Conservation (phyloP, 2,329 filamentous ascomycete species). For the Dactylellina haptotyla region DNA sequence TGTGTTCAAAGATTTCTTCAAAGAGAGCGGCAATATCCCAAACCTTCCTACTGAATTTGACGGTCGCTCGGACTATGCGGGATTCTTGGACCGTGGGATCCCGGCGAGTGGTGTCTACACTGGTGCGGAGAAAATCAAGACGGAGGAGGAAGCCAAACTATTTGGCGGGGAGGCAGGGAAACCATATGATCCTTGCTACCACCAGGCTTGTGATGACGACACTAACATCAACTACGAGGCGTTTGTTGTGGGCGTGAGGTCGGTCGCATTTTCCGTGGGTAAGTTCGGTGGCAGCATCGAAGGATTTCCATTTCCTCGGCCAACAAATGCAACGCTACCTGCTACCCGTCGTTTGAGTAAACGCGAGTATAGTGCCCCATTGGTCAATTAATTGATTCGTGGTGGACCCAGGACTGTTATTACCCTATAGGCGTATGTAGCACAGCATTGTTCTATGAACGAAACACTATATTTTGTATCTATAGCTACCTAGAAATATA, state of each 20-base stretch:
- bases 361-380: no score
- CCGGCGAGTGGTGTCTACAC: slow-evolving; percentile 70
- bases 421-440: no score
- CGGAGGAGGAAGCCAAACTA: slow-evolving; percentile 64
- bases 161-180: slow-evolving; percentile 68
- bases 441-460: no score
- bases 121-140: slow-evolving; percentile 70
- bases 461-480: no score
- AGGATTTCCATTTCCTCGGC: slow-evolving; percentile 63
- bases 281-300: slow-evolving; percentile 73
- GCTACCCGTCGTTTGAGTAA: no score
- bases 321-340: not conserved
- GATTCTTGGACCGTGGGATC: slow-evolving; percentile 68
- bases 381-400: no score
- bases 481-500: no score
- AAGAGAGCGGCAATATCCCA: slow-evolving; percentile 60
- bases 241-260: slow-evolving; percentile 67
- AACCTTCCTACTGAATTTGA: slow-evolving; percentile 66
- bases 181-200: slow-evolving; percentile 68
- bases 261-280: slow-evolving; percentile 75
- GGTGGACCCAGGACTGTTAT: no score
- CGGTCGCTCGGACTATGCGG: slow-evolving; percentile 69
- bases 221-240: slow-evolving; percentile 67
- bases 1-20: slow-evolving; percentile 62
- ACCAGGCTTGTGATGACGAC: slow-evolving; percentile 66